Evolutionary conservation across 2,329 filamentous ascomycete genomes (phyloP).

Genomic region (Fusarium sp.): DNA sequence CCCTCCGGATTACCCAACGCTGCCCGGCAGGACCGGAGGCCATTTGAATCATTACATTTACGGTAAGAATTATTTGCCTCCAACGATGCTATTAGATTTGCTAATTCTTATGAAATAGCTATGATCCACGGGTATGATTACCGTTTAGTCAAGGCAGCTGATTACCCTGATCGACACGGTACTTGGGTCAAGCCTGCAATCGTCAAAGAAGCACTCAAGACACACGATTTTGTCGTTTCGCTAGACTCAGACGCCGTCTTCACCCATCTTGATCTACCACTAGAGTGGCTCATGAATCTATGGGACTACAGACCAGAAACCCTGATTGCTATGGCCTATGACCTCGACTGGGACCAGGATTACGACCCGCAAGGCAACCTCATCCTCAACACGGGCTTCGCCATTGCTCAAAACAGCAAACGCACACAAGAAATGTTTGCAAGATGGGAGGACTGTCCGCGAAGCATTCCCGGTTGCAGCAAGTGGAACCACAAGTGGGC

Average conservation of each 20-base stretch:
- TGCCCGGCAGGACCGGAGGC: constrained; percentile 17
- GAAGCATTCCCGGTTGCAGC: constrained; percentile 13
- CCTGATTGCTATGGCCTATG: constrained; percentile 61
- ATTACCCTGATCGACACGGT: constrained; percentile 57
- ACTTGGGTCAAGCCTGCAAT: constrained; percentile 62
- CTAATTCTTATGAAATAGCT: constrained; percentile 12
- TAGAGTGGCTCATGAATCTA: constrained; percentile 63
- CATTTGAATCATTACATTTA: constrained; percentile 45
- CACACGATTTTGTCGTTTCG: constrained; percentile 59
- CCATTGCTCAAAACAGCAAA: constrained; percentile 40
- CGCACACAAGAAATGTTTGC: constrained; percentile 43
- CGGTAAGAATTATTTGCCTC: constrained; percentile 1
- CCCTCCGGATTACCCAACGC: neutral
- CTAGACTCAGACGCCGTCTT: constrained; percentile 61
- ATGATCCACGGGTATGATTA: constrained; percentile 64
- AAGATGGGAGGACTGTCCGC: constrained; percentile 28
- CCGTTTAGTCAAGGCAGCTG: constrained; percentile 59
- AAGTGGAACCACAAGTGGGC: constrained; percentile 23
- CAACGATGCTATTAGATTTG: accelerated
- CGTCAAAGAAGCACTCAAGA: constrained; percentile 54
- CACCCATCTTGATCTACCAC: constrained; percentile 57
- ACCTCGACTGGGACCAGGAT: constrained; percentile 57
- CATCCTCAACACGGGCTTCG: constrained; percentile 45
- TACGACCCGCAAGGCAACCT: constrained; percentile 49
- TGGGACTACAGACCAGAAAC: constrained; percentile 59